Evolutionary conservation across 345 rosid genomes (phyloP).

Genomic region (Citrus medica): DNA sequence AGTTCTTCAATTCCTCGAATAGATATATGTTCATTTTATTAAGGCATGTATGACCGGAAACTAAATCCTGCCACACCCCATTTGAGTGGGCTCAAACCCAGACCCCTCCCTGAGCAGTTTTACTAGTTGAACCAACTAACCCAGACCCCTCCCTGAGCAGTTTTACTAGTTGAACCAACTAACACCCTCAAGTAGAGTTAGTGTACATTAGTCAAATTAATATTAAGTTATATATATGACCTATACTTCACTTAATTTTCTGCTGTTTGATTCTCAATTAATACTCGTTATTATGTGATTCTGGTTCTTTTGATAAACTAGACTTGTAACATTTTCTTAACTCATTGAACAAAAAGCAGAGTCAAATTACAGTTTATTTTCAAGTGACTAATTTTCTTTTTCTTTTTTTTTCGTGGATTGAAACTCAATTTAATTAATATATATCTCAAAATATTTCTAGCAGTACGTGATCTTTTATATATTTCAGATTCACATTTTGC

Average conservation of each 20-base stretch:
- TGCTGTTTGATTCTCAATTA: neutral
- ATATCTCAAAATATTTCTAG: neutral
- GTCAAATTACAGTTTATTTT: neutral
- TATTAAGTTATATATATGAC: neutral
- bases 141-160: no score
- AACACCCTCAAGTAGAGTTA: no score
- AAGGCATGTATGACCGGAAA: no score
- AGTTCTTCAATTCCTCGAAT: conserved; percentile 21
- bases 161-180: no score
- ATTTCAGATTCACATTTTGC: neutral
- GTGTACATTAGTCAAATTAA: neutral
- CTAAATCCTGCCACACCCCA: no score
- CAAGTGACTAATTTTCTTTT: neutral
- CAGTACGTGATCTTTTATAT: neutral
- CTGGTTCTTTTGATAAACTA: neutral
- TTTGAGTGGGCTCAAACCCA: no score
- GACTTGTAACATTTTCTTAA: neutral
- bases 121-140: no score
- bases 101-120: no score
- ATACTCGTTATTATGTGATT: neutral
- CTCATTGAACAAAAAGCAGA: neutral
- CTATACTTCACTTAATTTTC: neutral
- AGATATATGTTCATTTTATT: neutral
- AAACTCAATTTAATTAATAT: no score
- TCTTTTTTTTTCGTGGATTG: neutral